Evolutionary conservation across 75 land plant species (phyloP).

Genomic region (Selaginella tamariscina): DNA sequence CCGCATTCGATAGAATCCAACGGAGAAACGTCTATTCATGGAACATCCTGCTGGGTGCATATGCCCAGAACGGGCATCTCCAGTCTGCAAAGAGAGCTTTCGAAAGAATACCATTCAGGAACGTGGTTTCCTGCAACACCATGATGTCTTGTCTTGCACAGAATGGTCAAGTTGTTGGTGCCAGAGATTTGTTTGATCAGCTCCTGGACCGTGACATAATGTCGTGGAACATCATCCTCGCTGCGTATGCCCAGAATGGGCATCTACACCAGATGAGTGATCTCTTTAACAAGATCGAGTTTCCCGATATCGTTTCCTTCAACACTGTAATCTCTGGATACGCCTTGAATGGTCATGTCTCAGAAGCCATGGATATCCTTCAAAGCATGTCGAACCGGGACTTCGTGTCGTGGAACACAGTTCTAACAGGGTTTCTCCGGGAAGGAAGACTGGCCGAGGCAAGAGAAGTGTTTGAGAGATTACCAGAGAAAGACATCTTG

Average conservation of each 20-base stretch:
- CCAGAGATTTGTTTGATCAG: not conserved
- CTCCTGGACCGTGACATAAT: not conserved
- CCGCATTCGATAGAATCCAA: not conserved
- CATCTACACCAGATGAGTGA: not conserved
- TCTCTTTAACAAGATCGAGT: not conserved
- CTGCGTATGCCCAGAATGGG: not conserved
- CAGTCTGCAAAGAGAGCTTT: not conserved
- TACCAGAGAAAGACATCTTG: not conserved
- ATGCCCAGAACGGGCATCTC: not conserved
- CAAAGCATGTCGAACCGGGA: not conserved
- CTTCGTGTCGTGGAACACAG: constrained; percentile 1
- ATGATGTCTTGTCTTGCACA: not conserved
- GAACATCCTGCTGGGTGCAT: not conserved
- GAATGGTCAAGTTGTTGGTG: not conserved
- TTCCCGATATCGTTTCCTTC: not conserved
- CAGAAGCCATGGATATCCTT: not conserved
- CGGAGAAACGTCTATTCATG: not conserved
- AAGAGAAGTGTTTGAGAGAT: not conserved
- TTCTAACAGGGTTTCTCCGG: not conserved
- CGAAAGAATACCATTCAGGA: not conserved
- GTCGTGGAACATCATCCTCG: not conserved
- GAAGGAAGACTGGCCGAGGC: not conserved
- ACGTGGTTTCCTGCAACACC: not conserved
- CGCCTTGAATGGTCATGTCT: not conserved
- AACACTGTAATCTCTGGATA: not conserved